Evolutionary conservation across 768 basidiomycete genomes (phyloP), one percentile per base, ranked within the genome.

Genomic region (Leccinum disarticulatum): DNA sequence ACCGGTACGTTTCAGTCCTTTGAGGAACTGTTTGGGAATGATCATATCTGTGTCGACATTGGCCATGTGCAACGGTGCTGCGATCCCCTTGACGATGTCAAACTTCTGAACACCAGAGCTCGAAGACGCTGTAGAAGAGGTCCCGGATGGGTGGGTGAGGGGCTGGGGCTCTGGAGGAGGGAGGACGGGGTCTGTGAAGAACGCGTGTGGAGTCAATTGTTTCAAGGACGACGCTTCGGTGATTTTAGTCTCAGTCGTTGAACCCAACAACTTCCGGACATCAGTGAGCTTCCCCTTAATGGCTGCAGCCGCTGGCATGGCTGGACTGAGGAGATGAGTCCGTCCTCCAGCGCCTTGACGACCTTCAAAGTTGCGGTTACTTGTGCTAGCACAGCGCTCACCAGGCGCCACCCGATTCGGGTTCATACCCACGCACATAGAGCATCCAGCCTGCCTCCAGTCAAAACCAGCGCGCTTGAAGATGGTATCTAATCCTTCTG

Each of bases 41-140:
- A 96, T 93, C 85, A 89, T 90, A 68, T 96, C 93, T 50, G 93
- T 96, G 75, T 96, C 93, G 62, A 95, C 87, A 65, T 93, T 93
- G 61, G 88, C 84, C 49, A 89, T 87, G 71, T 88, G 81, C 74
- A 93, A 67, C n/a, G 91, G 90, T 10, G 89, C 90, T 48, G 88
- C 82, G 56, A 91, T 82, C 46, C 91, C 91, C 70, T 85, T 86
- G 55, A 93, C 74, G 54, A 87, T 68, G 54, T 77, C 83, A 73
- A 93, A 93, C 64, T 87, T 88, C 64, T 79, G 77, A 52, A 81
- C 79, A 15, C 77, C 75, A 17, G 83, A 80, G 14, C 80, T 77
- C 3, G 22, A 22, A 22, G 81, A 74, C 9, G 79, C 17, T 36
- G 54, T 58, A 14, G 77, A 63, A 3, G 74, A 63, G 6, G 73